Conservation (phyloP, 129 eudicot genomes). For the Tagetes erecta region DNA sequence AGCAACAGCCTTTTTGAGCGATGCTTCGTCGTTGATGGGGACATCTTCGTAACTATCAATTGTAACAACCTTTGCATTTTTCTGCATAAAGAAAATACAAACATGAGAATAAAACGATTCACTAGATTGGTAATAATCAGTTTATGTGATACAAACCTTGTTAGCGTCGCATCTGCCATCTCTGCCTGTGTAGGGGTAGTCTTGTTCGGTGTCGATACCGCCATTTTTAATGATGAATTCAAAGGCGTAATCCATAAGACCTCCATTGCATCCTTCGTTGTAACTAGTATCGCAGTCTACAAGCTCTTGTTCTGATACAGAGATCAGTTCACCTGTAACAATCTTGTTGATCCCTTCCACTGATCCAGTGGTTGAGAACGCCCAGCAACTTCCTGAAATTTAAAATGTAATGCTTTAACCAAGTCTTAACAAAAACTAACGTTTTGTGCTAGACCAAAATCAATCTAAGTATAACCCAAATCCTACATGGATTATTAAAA, state of each 20-base stretch:
- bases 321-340: conserved; percentile 56
- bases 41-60: conserved; percentile 78
- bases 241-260: conserved; percentile 93
- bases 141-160: conserved; percentile 41
- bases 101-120: background rate
- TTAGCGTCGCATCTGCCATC: conserved; percentile 72
- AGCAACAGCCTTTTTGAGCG: conserved; percentile 72
- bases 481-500: too few relatives aligned
- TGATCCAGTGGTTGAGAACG: conserved; percentile 76
- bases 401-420: background rate
- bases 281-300: conserved; percentile 73
- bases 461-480: too few relatives aligned
- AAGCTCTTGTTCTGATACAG: conserved; percentile 90
- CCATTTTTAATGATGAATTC: conserved; percentile 80
- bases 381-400: conserved; percentile 96
- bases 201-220: conserved; percentile 81
- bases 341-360: conserved; percentile 85
- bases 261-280: conserved; percentile 85
- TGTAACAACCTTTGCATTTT: conserved; percentile 74
- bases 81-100: conserved; percentile 35
- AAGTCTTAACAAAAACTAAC: too few relatives aligned
- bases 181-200: conserved; percentile 68
- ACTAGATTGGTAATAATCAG: background rate
- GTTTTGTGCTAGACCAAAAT: too few relatives aligned
- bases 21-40: conserved; percentile 59